Evolutionary conservation across 1,284 basidiomycete species (phyloP), one percentile per base, ranked within the genome.

Genomic region (Takashimella tepidaria): DNA sequence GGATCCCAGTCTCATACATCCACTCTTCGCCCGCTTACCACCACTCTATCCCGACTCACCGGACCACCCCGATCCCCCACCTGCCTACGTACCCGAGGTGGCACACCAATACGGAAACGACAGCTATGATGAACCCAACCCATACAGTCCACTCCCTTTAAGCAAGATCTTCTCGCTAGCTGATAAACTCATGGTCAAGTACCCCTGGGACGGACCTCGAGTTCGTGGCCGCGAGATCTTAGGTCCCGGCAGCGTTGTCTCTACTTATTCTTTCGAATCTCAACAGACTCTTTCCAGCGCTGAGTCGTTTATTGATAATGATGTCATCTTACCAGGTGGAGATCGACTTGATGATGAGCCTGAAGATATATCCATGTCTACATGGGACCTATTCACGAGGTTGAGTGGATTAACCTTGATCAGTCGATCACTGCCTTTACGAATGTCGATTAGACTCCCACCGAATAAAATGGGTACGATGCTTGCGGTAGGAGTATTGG

Each of bases 11-110:
- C 61, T 78, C 37, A 79, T 90, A n/a, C 89, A 92, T 72, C 87
- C 89, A 0, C 70, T 90, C 5, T 79, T 93, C 19, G 85, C 83
- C 40, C 78, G 82, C 16, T 72, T 92, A 13, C 89, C 89, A 0
- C 79, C 83, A 19, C 73, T 92, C 2, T 76, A 77, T 74, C 66
- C 74, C 16, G 74, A 75, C 47, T 69, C 66, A 11, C 72, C 70
- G 0, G 55, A 54, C 22, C 27, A 13, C 41, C 61, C 53, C 10
- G 22, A 5, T 21, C 61, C 49, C 16, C 58, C 37, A 8, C 44
- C 41, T 26, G 47, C 3, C 41, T 48, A 40, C 21, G 19, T 23
- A 25, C 20, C 27, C 8, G 48, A 51, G 16, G 20, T 50, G 13
- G n/a, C n/a, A n/a, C n/a, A n/a, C n/a, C n/a, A n/a, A n/a, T n/a